Base-by-base conservation (phyloP, 768 basidiomycete genomes). In the Strobilomyces echinocephalus region DNA sequence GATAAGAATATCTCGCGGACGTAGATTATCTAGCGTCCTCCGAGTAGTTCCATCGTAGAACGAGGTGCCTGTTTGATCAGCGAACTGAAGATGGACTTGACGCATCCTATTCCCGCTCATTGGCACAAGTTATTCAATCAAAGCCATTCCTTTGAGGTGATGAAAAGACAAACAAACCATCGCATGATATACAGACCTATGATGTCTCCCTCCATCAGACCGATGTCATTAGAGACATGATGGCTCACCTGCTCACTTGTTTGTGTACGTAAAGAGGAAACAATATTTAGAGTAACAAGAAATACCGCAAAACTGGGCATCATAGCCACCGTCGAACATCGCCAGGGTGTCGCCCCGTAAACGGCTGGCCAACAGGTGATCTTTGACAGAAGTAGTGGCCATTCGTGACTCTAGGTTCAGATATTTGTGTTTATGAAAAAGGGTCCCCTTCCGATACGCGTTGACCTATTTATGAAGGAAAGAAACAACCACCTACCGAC, bases 121-220 rank as follows among this genome's bases (percentile, higher is more conserved):
- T 16, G 7, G 15, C 15, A 15, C 6, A 8, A 15, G 3, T 36
- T 8, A 7, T 42, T 18, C 11, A 31, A 42, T 51, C 21, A 24
- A 11, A 35, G 15, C 34, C 3, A 14, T 35, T 11, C 15, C 35
- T 35, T 15, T 28, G 28, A 28, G 28, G 8, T 28, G 28, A 28
- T 28, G 8, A 28, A 28, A 28, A 28, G 4, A 28, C n/a, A n/a
- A n/a, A 55, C 10, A 38, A 24, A 49, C 73, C 70, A n/a, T n/a
- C n/a, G n/a, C n/a, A 74, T 72, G 28, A 71, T 65, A 55, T 75
- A 76, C 55, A 74, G 74, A 55, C 63, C 71, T 2, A 67, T 64
- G 9, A 75, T 64, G 1, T 71, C 62, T 10, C 56, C 63, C 35
- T 28, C 47, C n/a, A 28, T 49, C 20, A 51, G n/a, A 35, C 26